A percentile compares a stretch with the other conserved stretches of the same genome.
Conservation (phyloP, 2,329 filamentous ascomycete species). For the Diaporthe vexans region DNA sequence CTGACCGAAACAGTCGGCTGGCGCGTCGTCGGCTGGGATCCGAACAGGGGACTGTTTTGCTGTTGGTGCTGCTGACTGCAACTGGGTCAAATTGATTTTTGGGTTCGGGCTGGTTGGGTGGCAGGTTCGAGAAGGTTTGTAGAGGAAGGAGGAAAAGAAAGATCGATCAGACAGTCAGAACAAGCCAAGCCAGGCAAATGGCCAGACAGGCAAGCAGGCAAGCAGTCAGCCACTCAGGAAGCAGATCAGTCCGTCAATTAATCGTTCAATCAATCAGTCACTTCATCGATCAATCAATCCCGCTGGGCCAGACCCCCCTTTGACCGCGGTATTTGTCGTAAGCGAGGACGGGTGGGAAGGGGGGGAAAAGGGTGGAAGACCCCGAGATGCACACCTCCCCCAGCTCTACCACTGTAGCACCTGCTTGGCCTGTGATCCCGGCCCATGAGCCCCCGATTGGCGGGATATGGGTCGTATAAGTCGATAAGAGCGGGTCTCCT, state of each 20-base stretch:
- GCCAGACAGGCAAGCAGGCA: neutral
- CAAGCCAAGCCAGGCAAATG: neutral
- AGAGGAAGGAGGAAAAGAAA: neutral
- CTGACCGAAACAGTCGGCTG: constrained; percentile 1
- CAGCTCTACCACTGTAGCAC: neutral
- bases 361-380: no score
- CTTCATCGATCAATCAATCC: constrained; percentile 20
- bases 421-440: constrained; percentile 18
- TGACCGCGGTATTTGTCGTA: constrained; percentile 12
- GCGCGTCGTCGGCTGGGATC: neutral
- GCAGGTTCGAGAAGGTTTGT: constrained; percentile 1
- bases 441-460: constrained; percentile 27
- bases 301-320: constrained; percentile 21
- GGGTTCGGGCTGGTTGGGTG: neutral
- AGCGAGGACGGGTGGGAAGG: constrained; percentile 7
- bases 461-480: constrained; percentile 17
- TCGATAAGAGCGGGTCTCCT: constrained; percentile 32
- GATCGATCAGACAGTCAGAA: neutral
- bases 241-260: constrained; percentile 15
- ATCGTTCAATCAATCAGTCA: constrained; percentile 19
- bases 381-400: constrained; percentile 1
- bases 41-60: neutral
- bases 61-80: neutral
- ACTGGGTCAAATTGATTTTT: neutral
- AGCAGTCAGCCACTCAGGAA: neutral